Conservation (phyloP, 1,284 basidiomycete genomes). For the Pisolithus thermaeus region DNA sequence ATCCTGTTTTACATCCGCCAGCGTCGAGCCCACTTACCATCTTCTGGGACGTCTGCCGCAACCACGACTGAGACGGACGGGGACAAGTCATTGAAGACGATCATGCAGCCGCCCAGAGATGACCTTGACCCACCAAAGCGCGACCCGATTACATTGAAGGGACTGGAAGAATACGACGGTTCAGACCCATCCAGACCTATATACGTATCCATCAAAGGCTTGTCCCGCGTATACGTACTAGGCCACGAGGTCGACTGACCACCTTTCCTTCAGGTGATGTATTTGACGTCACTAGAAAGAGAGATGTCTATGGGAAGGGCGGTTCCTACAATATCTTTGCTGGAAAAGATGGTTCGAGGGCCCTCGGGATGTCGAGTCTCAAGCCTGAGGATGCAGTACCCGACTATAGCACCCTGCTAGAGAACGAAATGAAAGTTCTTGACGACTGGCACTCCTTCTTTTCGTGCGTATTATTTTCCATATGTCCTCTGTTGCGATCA, state of each 20-base stretch:
- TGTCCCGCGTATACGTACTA: constrained; percentile 12
- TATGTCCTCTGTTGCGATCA: neutral
- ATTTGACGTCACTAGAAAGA: constrained; percentile 80
- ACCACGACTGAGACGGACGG: constrained; percentile 18
- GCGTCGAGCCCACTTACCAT: constrained; percentile 5
- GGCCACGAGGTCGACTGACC: constrained; percentile 5
- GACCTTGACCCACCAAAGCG: constrained; percentile 74
- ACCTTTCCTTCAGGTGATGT: constrained; percentile 51
- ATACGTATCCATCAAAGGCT: constrained; percentile 87
- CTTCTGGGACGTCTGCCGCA: constrained; percentile 1
- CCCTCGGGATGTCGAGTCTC: constrained; percentile 81
- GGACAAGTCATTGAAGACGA: constrained; percentile 45
- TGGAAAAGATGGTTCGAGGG: constrained; percentile 86
- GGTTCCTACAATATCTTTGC: constrained; percentile 72
- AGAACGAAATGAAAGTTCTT: constrained; percentile 77
- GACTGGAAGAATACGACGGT: constrained; percentile 71
- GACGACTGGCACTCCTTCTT: constrained; percentile 90
- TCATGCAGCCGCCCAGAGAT: constrained; percentile 61
- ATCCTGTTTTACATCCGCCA: constrained; percentile 17
- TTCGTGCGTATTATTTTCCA: constrained; percentile 37
- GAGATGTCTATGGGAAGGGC: constrained; percentile 76
- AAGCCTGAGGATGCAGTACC: constrained; percentile 84
- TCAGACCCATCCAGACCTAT: constrained; percentile 61
- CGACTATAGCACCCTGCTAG: constrained; percentile 78
- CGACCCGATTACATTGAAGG: constrained; percentile 65